A percentile compares a stretch with the other conserved stretches of the same genome.
phyloP scores from a whole-genome alignment of 1,284 basidiomycete species.

The Hortiboletus rubellus region DNA sequence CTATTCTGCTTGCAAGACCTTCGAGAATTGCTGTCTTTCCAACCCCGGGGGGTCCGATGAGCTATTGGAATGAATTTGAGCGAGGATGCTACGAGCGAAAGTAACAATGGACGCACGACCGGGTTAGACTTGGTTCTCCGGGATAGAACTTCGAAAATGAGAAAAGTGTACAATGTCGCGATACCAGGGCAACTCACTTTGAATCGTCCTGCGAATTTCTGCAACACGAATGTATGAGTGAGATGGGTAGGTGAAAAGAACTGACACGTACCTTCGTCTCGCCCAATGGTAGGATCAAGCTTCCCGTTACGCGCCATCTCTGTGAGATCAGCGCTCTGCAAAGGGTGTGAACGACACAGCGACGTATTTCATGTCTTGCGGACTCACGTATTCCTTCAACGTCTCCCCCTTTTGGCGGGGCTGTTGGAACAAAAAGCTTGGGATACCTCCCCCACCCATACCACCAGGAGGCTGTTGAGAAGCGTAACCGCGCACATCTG shows the following conservation, averaged over 20 bases:
- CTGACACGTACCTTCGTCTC: constrained; percentile 67
- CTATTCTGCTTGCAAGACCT: constrained; percentile 86
- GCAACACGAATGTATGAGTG: constrained; percentile 11
- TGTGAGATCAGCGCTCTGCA: constrained; percentile 79
- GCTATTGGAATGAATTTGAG: constrained; percentile 37
- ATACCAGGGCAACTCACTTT: constrained; percentile 55
- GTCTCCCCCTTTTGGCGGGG: constrained; percentile 76
- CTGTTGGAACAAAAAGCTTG: constrained; percentile 57
- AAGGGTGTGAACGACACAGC: neutral
- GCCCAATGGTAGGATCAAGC: constrained; percentile 87
- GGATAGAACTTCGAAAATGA: constrained; percentile 57
- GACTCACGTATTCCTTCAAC: constrained; percentile 77
- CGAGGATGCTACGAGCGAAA: neutral
- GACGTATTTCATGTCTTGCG: neutral
- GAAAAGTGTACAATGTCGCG: too few species aligned
- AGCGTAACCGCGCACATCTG: constrained; percentile 24
- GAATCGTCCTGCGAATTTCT: constrained; percentile 90
- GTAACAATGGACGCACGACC: constrained; percentile 51
- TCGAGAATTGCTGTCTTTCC: constrained; percentile 94
- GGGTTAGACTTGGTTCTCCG: constrained; percentile 87
- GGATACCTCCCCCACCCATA: constrained; percentile 43
- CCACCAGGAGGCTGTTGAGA: constrained; percentile 39
- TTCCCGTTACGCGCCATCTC: constrained; percentile 82
- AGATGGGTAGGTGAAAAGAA: neutral
- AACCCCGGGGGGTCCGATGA: constrained; percentile 80